Conservation (phyloP, 2,329 filamentous ascomycete genomes). For the Metarhizium rileyi region DNA sequence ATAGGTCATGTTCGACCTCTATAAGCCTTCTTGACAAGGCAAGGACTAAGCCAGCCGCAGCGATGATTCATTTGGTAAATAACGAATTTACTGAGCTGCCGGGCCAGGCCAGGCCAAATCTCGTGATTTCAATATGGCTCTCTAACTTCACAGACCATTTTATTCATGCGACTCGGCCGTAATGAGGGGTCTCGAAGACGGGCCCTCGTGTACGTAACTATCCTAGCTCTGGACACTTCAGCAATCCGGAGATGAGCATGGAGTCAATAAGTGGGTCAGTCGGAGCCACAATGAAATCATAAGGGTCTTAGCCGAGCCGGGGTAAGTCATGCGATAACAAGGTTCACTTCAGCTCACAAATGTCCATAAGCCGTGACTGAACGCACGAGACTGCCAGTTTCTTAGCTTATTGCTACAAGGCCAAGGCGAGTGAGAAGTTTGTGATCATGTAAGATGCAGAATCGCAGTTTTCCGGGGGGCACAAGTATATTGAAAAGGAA, state of each 20-base stretch:
- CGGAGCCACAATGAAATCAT: slow-evolving; percentile 8
- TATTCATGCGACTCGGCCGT: not conserved
- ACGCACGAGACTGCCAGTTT: not conserved
- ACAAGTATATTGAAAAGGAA: not conserved
- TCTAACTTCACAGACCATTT: not conserved
- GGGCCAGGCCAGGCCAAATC: not conserved
- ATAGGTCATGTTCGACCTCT: not conserved
- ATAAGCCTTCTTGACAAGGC: not conserved
- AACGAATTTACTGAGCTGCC: not conserved
- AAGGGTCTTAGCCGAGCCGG: slow-evolving; percentile 5
- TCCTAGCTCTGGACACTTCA: not conserved
- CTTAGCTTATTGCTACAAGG: not conserved
- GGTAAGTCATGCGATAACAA: not conserved
- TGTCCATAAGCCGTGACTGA: not conserved
- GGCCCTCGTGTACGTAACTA: not conserved
- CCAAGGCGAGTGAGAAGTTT: not conserved
- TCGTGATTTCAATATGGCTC: not conserved
- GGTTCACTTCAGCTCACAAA: not conserved
- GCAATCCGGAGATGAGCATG: slow-evolving; percentile 6
- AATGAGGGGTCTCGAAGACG: not conserved
- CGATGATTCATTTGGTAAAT: not conserved
- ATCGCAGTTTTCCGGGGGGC: not conserved
- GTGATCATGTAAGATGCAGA: not conserved
- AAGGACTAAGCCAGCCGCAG: not conserved
- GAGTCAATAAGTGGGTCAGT: slow-evolving; percentile 3